Conservation (phyloP, 495 filamentous ascomycete genomes). For the Talaromyces trachyspermus region DNA sequence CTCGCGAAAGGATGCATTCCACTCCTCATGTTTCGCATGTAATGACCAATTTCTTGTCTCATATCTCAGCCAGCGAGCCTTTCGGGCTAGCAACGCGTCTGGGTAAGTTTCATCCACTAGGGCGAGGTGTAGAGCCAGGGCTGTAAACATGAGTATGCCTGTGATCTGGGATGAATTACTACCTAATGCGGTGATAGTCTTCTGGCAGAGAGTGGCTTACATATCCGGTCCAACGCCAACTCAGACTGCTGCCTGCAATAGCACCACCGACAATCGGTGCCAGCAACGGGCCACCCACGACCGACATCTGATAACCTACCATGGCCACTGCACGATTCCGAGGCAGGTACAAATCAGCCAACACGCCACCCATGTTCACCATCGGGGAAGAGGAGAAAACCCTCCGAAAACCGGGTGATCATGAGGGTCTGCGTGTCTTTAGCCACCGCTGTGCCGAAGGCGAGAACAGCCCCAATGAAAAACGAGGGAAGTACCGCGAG, state of each 20-base stretch:
- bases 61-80: conserved; percentile 39
- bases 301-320: conserved; percentile 47
- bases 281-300: conserved; percentile 43
- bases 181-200: background rate
- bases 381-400: conserved; percentile 48
- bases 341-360: conserved; percentile 44
- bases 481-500: conserved; percentile 50
- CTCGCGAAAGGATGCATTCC: conserved; percentile 26
- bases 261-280: conserved; percentile 42
- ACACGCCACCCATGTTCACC: conserved; percentile 47
- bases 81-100: conserved; percentile 37
- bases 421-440: conserved; percentile 52
- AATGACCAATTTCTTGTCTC: conserved; percentile 47
- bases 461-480: conserved; percentile 43
- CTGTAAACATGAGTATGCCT: conserved; percentile 36
- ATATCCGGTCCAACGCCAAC: conserved; percentile 41
- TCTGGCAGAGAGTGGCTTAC: background rate
- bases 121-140: conserved; percentile 30
- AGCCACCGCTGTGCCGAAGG: conserved; percentile 39
- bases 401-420: conserved; percentile 49
- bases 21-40: conserved; percentile 44
- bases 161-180: conserved; percentile 34
- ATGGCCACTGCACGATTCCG: conserved; percentile 41
- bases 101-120: conserved; percentile 46
- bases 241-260: conserved; percentile 28